Conservation (phyloP, 768 basidiomycete genomes). For the Dentipellis fragilis region DNA sequence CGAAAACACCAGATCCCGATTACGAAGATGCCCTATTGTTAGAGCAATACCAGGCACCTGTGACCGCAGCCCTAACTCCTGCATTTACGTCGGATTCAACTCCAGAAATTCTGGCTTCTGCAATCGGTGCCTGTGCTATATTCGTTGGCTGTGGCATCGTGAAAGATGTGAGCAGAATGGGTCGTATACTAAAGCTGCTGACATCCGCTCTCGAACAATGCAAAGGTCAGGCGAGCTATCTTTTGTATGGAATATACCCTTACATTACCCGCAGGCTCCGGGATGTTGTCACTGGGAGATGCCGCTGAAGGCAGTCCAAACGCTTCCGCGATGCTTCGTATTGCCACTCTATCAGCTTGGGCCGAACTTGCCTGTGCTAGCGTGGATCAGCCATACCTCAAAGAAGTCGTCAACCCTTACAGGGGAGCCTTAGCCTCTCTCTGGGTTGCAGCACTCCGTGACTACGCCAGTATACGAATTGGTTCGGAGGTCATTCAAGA, state of each 20-base stretch:
- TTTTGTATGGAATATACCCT: neutral
- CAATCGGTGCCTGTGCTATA: conserved; percentile 86
- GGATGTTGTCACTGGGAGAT: conserved; percentile 79
- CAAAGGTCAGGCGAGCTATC: conserved; percentile 44
- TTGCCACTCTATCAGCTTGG: conserved; percentile 92
- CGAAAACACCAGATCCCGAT: conserved; percentile 80
- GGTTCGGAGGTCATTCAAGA: conserved; percentile 84
- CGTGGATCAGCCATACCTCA: conserved; percentile 61
- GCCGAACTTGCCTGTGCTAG: conserved; percentile 83
- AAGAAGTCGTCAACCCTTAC: conserved; percentile 76
- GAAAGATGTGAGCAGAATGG: conserved; percentile 86
- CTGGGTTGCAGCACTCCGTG: conserved; percentile 83
- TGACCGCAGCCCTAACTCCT: conserved; percentile 93
- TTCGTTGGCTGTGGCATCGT: conserved; percentile 95
- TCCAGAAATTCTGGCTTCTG: conserved; percentile 88
- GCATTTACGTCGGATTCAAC: conserved; percentile 94
- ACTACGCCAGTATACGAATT: conserved; percentile 84
- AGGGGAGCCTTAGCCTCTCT: conserved; percentile 61
- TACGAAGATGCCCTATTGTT: conserved; percentile 84
- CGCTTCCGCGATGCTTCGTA: conserved; percentile 88
- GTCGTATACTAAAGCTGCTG: conserved; percentile 82
- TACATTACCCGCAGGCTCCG: conserved; percentile 44
- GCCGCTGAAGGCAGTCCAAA: conserved; percentile 84
- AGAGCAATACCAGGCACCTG: conserved; percentile 97
- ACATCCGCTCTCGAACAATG: conserved; percentile 85